Conservation (phyloP, 2,329 filamentous ascomycete species). For the Teratosphaeria gauchensis region DNA sequence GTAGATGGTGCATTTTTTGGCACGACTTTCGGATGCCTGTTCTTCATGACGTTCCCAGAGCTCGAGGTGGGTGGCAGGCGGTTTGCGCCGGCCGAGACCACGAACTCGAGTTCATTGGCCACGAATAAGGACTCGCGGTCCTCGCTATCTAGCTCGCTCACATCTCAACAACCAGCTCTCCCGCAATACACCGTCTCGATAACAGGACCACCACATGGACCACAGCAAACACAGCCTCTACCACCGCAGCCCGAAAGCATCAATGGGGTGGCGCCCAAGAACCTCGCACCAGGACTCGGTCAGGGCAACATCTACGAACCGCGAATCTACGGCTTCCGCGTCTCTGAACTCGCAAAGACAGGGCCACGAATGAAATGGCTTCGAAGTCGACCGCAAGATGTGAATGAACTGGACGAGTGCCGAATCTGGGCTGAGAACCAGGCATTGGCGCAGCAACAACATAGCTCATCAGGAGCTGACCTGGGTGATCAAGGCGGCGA, state of each 20-base stretch:
- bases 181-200: background rate
- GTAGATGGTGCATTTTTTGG: slow-evolving; percentile 98
- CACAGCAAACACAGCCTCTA: slow-evolving; percentile 3
- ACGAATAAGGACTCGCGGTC: slow-evolving; percentile 14
- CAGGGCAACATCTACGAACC: slow-evolving; percentile 80
- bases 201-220: background rate
- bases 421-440: slow-evolving; percentile 27
- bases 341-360: slow-evolving; percentile 79
- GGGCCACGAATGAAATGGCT: slow-evolving; percentile 97
- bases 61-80: slow-evolving; percentile 58
- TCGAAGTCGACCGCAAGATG: slow-evolving; percentile 68
- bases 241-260: slow-evolving; percentile 48
- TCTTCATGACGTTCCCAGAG: slow-evolving; percentile 97
- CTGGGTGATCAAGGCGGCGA: slow-evolving; percentile 3
- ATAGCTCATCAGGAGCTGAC: background rate
- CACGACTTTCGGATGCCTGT: slow-evolving; percentile 90
- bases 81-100: background rate
- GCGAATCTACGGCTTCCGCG: slow-evolving; percentile 91
- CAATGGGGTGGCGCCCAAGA: slow-evolving; percentile 79
- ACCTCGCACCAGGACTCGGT: slow-evolving; percentile 82
- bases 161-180: slow-evolving; percentile 19
- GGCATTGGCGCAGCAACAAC: slow-evolving; percentile 1
- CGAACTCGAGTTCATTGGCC: slow-evolving; percentile 4
- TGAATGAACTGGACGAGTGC: slow-evolving; percentile 74
- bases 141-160: slow-evolving; percentile 21